These are phyloP conservation scores for Eremothecium coryli DNA, from an alignment of 1,139 yeast genomes.

Conservation along the genomic window DNA sequence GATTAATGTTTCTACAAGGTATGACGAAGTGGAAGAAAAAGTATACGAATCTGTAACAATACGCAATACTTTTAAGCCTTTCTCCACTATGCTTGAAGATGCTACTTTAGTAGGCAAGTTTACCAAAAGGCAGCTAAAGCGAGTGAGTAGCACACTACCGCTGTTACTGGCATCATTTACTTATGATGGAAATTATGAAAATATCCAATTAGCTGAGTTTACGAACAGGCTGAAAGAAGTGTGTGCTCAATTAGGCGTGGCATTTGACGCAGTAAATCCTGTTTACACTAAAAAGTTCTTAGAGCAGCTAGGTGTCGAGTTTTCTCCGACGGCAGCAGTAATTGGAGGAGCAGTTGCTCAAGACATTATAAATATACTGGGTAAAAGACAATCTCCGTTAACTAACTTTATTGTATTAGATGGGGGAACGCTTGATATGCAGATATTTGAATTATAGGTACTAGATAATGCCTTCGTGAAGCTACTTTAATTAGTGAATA, in stretches of 20 bases:
- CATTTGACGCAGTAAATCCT: conserved; percentile 32
- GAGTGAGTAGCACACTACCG: conserved; percentile 55
- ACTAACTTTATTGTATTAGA: conserved; percentile 75
- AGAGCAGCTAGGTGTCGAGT: conserved; percentile 54
- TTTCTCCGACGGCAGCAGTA: conserved; percentile 79
- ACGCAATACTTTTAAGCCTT: conserved; percentile 42
- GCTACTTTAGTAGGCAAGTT: conserved; percentile 37
- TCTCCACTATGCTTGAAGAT: conserved; percentile 34
- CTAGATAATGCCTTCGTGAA: too few species aligned
- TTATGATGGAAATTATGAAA: conserved; percentile 8
- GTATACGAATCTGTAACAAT: conserved; percentile 46
- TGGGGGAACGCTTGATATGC: conserved; percentile 63
- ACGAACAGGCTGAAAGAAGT: conserved; percentile 30
- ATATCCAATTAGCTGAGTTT: conserved; percentile 21
- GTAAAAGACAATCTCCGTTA: conserved; percentile 69
- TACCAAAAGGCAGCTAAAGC: conserved; percentile 47
- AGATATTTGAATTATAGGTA: conserved; percentile 46
- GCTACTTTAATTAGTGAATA: too few species aligned
- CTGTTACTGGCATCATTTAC: conserved; percentile 48
- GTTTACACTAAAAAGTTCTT: conserved; percentile 37
- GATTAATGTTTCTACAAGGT: conserved; percentile 35
- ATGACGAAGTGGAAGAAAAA: conserved; percentile 32
- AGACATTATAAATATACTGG: conserved; percentile 75
- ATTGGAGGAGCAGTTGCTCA: conserved; percentile 88
- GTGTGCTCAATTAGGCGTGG: conserved; percentile 36